Base-by-base conservation (phyloP, 768 basidiomycete species). In the Rhizopogon rudus region DNA sequence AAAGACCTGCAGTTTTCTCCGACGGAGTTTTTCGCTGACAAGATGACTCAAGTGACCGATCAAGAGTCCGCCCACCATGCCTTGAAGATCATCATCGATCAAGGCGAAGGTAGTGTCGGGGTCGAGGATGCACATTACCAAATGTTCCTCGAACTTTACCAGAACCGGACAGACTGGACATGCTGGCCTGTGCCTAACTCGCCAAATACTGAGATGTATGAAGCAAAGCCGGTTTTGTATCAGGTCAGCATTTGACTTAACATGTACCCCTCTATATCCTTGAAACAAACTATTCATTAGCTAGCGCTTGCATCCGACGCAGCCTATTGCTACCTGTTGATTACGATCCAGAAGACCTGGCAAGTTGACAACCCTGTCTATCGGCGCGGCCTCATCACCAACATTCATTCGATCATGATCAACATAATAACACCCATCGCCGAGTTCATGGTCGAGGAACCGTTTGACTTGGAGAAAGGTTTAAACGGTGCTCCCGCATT, bases 21-120 rank as follows among this genome's bases (percentile, higher is more conserved):
- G 4, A 35, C 17, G 3, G 62, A 63, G 5, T 59, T 57, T 41
- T 63, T 61, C 48, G 43, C 42, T 52, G 35, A 40, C 45, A 22
- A 45, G 39, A 63, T 63, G 60, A 54, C 45, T 31, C 40, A 55
- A 48, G 48, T 63, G 40, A 45, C 12, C 10, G 58, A 63, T 45
- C 17, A 52, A 13, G 16, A 45, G 17, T 29, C 58, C 31, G 60
- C 60, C 5, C 53, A 31, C 33, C 13, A 59, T 20, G 60, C 62
- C 20, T 37, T 63, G 29, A 51, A 49, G 17, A 55, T 44, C 33
- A 61, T 63, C 39, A 53, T 63, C 37, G 60, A 59, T 37, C 62
- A 63, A 45, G 62, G 62, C 35, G 60, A 63, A 43, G 62, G 60
- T n/a, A 49, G 50, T 49, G 51, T 59, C 20, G 62, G 60, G 9